Evolutionary conservation across 2,329 filamentous ascomycete species (phyloP), one percentile per base, ranked within the genome.

Genomic region (Hymenoscyphus repandus): DNA sequence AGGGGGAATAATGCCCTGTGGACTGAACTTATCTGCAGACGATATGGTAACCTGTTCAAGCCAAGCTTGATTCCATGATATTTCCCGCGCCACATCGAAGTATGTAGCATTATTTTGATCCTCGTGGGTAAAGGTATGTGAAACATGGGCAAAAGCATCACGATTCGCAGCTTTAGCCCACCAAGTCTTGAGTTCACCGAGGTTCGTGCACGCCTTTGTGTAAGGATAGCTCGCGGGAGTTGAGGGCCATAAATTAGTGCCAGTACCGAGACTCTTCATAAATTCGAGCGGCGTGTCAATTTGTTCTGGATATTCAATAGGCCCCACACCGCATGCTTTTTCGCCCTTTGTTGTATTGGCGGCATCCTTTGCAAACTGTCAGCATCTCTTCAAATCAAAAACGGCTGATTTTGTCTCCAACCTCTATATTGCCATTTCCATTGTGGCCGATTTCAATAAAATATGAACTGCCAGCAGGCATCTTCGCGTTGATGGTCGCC

Each of bases 91-190:
- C 1, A 78, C 70, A 58, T 84, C 80, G 2, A 68, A 61, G 65
- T 79, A 83, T 1, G 80, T 83, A 6, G 79, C 76, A 54, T 83
- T 82, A 59, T 82, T 76, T 51, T 82, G 66, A 54, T 76, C 74
- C 57, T 75, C 69, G 55, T 83, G 80, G 2, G 77, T 78, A 63
- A 83, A 83, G 1, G 80, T 83, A 64, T 84, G 80, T 1, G 79
- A 81, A n/a, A 84, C 68, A 47, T 80, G 75, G 6, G 73, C 75
- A 62, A 80, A 83, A 10, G 68, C 66, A 62, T 82, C 72, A 18
- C 72, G 69, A 61, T 82, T 80, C 2, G 54, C 55, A 7, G 68
- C 47, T n/a, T 62, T 74, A 22, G 70, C 65, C 66, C 79, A 81
- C 78, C 78, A 84, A n/a, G 67, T 60, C 39, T 75, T 67, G 9